Evolutionary conservation across 108 stramenopile genomes (phyloP), one percentile per base, ranked within the genome.

Genomic region (Nannochloropsis salina): DNA sequence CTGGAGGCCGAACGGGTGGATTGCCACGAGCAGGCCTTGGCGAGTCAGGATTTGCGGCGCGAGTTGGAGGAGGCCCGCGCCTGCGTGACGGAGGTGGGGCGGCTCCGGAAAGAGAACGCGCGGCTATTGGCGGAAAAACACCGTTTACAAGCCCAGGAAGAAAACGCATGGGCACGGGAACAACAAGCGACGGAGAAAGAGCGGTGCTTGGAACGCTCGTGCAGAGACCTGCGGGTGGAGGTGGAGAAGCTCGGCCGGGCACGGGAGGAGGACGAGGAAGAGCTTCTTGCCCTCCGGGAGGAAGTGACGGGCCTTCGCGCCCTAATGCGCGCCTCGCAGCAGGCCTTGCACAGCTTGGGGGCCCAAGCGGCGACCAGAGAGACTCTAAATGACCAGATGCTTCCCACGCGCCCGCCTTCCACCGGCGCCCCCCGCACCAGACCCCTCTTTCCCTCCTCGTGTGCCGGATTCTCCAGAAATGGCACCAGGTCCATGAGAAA

Each of bases 301-400:
- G 61, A 74, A 74, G 61, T 74, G 5, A 74, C 20, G 61, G n/a
- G 20, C 20, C n/a, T 74, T 15, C 61, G 61, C 20, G 61, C 15
- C n/a, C n/a, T 74, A n/a, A n/a, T 74, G 8, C 20, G 20, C 3
- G 4, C 61, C 20, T 74, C 61, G n/a, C 15, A 3, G 61, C 15
- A 74, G 61, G 61, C 61, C 8, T 74, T 74, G 61, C 5, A 74
- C n/a, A n/a, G 61, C 61, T 74, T 74, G 61, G 61, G 61, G n/a
- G 61, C 20, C 20, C 15, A n/a, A n/a, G 61, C 61, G 8, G 61
- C 15, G 6, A 74, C 20, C 20, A 74, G 8, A 6, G 61, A 74
- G 6, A 2, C 61, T 15, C 6, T n/a, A n/a, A 15, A 2, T 15
- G 61, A 6, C 15, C 61, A 74, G n/a, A 3, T 74, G n/a, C 4